Evolutionary conservation across 768 basidiomycete genomes (phyloP).

Genomic region (Tremella mesenterica): DNA sequence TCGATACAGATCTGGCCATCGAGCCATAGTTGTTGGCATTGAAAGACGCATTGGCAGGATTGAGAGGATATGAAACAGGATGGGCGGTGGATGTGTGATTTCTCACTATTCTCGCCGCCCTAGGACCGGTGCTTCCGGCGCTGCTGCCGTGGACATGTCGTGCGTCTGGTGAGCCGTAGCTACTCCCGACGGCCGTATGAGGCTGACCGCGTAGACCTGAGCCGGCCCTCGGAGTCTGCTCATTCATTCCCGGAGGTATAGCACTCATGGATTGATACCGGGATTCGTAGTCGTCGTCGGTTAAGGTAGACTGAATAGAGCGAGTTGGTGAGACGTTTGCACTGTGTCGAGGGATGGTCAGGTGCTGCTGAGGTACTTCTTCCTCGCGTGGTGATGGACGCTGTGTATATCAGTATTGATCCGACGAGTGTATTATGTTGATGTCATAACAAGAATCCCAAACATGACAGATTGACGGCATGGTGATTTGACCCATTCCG

Average conservation of each 20-base stretch:
- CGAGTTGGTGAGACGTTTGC: neutral
- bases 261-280: slow-evolving; percentile 2
- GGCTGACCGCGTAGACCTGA: slow-evolving; percentile 12
- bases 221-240: slow-evolving; percentile 8
- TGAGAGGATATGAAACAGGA: slow-evolving; percentile 7
- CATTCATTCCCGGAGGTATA: slow-evolving; percentile 4
- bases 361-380: slow-evolving; percentile 1
- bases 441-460: neutral
- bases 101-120: slow-evolving; percentile 13
- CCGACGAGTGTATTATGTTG: neutral
- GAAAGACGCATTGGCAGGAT: slow-evolving; percentile 2
- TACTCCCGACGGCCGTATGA: slow-evolving; percentile 19
- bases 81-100: slow-evolving; percentile 15
- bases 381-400: slow-evolving; percentile 2
- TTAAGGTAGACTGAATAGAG: slow-evolving; percentile 2
- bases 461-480: neutral
- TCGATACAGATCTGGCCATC: slow-evolving; percentile 25
- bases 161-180: slow-evolving; percentile 22
- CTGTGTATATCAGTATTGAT: neutral
- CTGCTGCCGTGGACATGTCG: slow-evolving; percentile 14
- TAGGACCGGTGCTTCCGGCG: slow-evolving; percentile 4
- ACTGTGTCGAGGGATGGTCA: neutral
- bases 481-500: neutral
- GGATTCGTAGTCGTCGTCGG: slow-evolving; percentile 9
- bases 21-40: slow-evolving; percentile 12